Percentiles rank a stretch among this genome's conserved stretches.
These are phyloP conservation scores for Pythium sukuiense DNA, from an alignment of 352 stramenopile genomes.

Conservation along the genomic window DNA sequence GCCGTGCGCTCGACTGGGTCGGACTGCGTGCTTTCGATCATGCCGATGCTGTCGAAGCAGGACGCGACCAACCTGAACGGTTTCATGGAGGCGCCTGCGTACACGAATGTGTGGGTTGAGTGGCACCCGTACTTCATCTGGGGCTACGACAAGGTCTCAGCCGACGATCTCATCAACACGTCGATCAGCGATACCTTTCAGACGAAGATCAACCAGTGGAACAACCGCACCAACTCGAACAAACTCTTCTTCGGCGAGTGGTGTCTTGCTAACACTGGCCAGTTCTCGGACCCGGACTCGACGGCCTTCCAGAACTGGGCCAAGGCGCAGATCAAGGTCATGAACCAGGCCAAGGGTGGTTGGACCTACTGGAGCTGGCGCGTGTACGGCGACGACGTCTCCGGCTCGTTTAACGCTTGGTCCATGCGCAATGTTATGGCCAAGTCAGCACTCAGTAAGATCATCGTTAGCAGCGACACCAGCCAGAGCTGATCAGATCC, in stretches of 20 bases:
- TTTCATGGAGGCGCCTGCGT: constrained; percentile 27
- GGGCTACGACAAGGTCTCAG: constrained; percentile 25
- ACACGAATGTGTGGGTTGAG: constrained; percentile 35
- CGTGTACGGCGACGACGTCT: constrained; percentile 24
- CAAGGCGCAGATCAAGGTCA: constrained; percentile 20
- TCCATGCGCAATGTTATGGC: constrained; percentile 32
- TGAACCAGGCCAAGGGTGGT: constrained; percentile 23
- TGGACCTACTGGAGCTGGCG: constrained; percentile 36
- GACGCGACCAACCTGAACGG: constrained; percentile 16
- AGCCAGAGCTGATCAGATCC: neutral
- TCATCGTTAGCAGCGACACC: constrained; percentile 8
- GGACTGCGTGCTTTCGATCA: constrained; percentile 34
- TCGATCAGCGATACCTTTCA: constrained; percentile 21
- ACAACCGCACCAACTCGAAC: constrained; percentile 23
- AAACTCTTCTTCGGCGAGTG: constrained; percentile 36
- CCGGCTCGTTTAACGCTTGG: constrained; percentile 24
- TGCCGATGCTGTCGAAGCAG: constrained; percentile 32
- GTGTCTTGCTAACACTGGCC: constrained; percentile 25
- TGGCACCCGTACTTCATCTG: constrained; percentile 40
- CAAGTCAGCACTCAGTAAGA: constrained; percentile 21
- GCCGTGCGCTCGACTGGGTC: constrained; percentile 26
- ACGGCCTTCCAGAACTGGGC: constrained; percentile 16
- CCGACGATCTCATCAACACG: constrained; percentile 23
- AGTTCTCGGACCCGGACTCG: constrained; percentile 24
- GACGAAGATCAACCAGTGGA: constrained; percentile 26